Base-by-base conservation (phyloP, 1,284 basidiomycete genomes). In the Phlebopus sp. region DNA sequence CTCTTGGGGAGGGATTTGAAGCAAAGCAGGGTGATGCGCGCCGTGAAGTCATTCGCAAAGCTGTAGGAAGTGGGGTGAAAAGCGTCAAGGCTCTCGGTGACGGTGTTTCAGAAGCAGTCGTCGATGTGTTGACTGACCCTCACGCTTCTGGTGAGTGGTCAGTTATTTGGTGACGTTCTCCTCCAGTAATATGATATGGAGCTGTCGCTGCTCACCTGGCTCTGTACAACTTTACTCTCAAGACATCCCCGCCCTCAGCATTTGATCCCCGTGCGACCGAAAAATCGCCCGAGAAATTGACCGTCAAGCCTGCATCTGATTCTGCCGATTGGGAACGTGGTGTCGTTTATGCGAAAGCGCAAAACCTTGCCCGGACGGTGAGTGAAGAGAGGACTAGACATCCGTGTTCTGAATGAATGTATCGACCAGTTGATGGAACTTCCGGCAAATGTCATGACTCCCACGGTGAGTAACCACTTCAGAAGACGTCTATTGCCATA, bases 291-390 rank as follows among this genome's bases (percentile, higher is more conserved):
- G 74, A 76, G 34, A 75, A 78, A 51, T 56, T 83, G 13, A 62
- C 60, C 0, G 68, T 87, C 40, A 59, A 67, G 5, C 76, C 85
- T 4, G 45, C 75, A 5, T 49, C 70, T 5, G 46, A 53, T 1
- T 78, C 79, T 2, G 66, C 70, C 43, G 81, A 81, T 47, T 92
- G 90, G 90, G 75, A 86, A 29, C 74, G 76, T 7, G 90, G 90
- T 29, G 74, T 79, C 2, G 56, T 86, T 35, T 92, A 89, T 58
- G 90, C 84, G 2, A 71, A 83, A 50, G 84, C 89, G 3, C 92
- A 95, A 69, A 95, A 95, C 66, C 71, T 91, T 58, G 89, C 91
- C 11, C 77, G 90, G 39, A 92, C 90, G 44, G 85, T 81, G 61
- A 39, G 75, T 55, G 19, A 15, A 29, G 6, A 18, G 8, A 23